Conservation (phyloP, 73 alveolate genomes). For the Tetrahymena elliotti region DNA sequence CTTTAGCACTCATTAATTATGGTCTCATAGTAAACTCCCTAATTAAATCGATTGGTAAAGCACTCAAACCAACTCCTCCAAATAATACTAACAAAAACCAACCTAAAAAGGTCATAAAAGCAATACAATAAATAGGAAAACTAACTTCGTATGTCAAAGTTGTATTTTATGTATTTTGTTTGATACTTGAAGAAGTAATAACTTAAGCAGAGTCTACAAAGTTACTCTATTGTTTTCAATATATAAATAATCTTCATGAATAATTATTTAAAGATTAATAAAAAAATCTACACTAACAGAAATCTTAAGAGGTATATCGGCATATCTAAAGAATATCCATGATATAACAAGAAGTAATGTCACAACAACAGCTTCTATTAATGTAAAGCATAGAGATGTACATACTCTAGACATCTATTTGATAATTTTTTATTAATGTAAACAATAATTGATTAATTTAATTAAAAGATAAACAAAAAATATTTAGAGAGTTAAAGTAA, state of each 20-base stretch:
- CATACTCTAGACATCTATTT: not conserved
- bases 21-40: conserved; percentile 23
- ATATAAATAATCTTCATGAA: too few species aligned
- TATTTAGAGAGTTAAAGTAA: too few species aligned
- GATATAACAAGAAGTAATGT: not conserved
- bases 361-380: not conserved
- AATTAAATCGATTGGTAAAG: conserved; percentile 40
- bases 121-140: conserved; percentile 31
- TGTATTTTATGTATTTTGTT: not conserved
- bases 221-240: not conserved
- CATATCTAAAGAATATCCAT: not conserved
- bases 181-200: not conserved
- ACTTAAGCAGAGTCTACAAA: not conserved
- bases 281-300: not conserved
- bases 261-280: not conserved
- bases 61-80: conserved; percentile 50
- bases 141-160: not conserved
- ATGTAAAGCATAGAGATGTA: not conserved
- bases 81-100: conserved; percentile 42
- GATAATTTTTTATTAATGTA: not conserved
- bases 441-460: not conserved
- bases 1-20: conserved; percentile 3
- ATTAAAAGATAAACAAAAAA: too few species aligned
- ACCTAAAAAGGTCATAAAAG: conserved; percentile 36
- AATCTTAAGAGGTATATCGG: not conserved